Conservation (phyloP, 306 rosid species). For the Neltuma alba region DNA sequence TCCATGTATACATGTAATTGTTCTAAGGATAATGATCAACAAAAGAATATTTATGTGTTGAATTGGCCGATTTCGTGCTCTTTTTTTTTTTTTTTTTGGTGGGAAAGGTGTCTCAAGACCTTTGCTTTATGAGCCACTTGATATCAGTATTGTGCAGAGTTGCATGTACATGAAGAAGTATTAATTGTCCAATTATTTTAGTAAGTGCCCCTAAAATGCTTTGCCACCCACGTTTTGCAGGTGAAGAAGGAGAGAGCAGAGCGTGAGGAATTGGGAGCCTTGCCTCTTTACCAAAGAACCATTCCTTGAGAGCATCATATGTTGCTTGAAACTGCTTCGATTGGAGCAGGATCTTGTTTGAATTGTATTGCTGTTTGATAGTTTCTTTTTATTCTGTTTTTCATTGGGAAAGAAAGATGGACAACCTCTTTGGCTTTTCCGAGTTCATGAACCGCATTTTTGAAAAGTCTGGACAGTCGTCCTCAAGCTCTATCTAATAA, state of each 20-base stretch:
- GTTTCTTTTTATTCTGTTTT: conserved; percentile 30
- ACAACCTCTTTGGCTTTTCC: conserved; percentile 33
- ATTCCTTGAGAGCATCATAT: conserved; percentile 61
- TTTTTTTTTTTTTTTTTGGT: background rate
- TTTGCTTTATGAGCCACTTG: conserved; percentile 1
- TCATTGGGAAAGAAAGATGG: conserved; percentile 40
- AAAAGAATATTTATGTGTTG: background rate
- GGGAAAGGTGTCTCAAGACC: background rate
- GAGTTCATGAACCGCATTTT: conserved; percentile 39
- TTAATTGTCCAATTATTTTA: background rate
- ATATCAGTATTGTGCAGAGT: background rate
- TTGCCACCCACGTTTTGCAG: conserved; percentile 48
- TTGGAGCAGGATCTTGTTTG: conserved; percentile 41
- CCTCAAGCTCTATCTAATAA: conserved; percentile 42
- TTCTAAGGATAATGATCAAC: background rate
- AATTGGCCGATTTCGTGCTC: background rate
- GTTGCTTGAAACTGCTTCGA: conserved; percentile 42
- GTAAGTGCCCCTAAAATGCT: conserved; percentile 26
- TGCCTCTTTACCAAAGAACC: conserved; percentile 88
- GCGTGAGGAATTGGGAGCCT: conserved; percentile 92
- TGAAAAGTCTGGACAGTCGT: conserved; percentile 22
- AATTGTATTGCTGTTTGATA: conserved; percentile 41
- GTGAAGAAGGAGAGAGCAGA: conserved; percentile 89
- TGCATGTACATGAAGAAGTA: background rate
- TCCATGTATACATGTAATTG: background rate